phyloP scores from a whole-genome alignment of 2,329 filamentous ascomycete species.

The Sordariomycetes sp. region DNA sequence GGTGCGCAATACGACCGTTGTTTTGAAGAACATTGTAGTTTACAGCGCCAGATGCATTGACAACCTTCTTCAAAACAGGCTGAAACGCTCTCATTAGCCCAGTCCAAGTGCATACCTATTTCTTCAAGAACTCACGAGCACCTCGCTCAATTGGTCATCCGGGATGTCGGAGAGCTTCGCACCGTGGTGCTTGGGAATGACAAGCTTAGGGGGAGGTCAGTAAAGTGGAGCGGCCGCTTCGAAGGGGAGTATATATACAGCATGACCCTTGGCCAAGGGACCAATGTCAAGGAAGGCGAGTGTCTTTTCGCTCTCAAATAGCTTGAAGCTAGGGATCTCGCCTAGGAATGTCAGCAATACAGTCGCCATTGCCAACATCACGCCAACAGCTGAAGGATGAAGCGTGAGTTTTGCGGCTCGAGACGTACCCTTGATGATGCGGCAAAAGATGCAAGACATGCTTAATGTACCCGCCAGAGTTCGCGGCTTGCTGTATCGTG shows the following conservation, averaged over 20 bases:
- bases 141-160: slow-evolving; percentile 74
- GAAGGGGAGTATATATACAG: slow-evolving; percentile 47
- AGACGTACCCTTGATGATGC: slow-evolving; percentile 77
- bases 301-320: slow-evolving; percentile 89
- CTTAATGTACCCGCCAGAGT: not conserved
- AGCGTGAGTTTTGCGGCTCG: no score
- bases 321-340: slow-evolving; percentile 93
- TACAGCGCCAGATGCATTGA: slow-evolving; percentile 60
- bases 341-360: slow-evolving; percentile 39
- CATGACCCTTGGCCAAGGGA: slow-evolving; percentile 79
- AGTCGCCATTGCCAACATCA: not conserved
- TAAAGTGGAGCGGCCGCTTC: slow-evolving; percentile 50
- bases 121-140: slow-evolving; percentile 65
- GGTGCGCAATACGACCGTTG: slow-evolving; percentile 86
- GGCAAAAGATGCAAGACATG: slow-evolving; percentile 83
- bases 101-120: not conserved
- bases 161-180: slow-evolving; percentile 88
- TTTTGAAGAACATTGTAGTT: slow-evolving; percentile 97
- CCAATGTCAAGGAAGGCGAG: slow-evolving; percentile 95
- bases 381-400: no score
- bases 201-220: slow-evolving; percentile 76
- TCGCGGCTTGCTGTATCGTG: not conserved
- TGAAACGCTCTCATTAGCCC: slow-evolving; percentile 6
- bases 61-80: slow-evolving; percentile 69
- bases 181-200: slow-evolving; percentile 93